Conservation (phyloP, 139 green algal genomes). For the Tetraselmis striata region DNA sequence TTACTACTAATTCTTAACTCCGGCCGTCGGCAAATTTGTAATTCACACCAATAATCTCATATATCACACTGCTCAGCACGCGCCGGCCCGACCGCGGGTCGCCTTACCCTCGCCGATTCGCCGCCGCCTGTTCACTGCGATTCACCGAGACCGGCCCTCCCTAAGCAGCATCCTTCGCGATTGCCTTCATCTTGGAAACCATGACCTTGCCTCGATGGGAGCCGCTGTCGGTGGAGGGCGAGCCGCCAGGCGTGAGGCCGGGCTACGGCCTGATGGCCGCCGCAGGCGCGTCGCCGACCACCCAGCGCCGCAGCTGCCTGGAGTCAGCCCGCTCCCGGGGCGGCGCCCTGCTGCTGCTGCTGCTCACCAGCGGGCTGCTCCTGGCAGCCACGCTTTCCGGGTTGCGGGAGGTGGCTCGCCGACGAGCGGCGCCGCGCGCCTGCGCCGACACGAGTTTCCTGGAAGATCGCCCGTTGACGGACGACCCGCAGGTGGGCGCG, state of each 20-base stretch:
- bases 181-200: too few species aligned
- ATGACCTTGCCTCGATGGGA: neutral
- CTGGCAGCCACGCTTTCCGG: neutral
- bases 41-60: too few species aligned
- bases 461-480: neutral
- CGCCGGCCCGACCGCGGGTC: too few species aligned
- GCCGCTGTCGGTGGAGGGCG: neutral
- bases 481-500: neutral
- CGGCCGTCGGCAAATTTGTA: too few species aligned
- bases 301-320: neutral
- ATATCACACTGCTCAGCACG: too few species aligned
- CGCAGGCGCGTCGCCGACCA: neutral
- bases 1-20: too few species aligned
- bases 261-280: neutral
- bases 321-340: neutral
- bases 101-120: too few species aligned
- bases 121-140: too few species aligned
- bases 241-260: neutral
- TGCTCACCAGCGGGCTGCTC: neutral
- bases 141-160: too few species aligned
- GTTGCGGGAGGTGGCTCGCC: neutral
- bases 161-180: too few species aligned
- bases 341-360: neutral
- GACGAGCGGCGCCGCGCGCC: too few species aligned
- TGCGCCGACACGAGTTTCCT: neutral